Conservation (phyloP, 371 early-diverging fungal genomes). For the Mortierella polycephala region DNA sequence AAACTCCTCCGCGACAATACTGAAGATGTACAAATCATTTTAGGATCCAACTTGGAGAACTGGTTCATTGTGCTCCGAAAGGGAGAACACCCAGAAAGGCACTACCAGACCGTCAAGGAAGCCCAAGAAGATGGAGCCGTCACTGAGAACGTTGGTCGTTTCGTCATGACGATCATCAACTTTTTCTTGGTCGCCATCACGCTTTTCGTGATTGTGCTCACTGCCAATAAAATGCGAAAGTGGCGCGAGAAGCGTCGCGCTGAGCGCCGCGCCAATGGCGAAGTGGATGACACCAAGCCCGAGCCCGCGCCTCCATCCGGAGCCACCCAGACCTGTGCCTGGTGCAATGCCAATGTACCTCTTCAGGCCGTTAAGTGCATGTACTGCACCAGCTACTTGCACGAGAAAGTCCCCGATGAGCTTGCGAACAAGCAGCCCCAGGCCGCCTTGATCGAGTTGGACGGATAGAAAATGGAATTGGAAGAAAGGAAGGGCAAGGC, state of each 20-base stretch:
- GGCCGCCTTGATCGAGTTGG: conserved; percentile 42
- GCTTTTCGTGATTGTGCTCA: conserved; percentile 44
- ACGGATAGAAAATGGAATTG: conserved; percentile 15
- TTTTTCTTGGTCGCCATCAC: conserved; percentile 49
- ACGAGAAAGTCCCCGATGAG: conserved; percentile 55
- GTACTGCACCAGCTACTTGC: conserved; percentile 54
- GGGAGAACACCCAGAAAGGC: conserved; percentile 1
- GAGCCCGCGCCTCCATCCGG: conserved; percentile 36
- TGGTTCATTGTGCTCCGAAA: conserved; percentile 53
- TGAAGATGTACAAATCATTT: no score
- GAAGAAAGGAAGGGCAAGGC: neutral
- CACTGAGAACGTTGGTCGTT: conserved; percentile 56
- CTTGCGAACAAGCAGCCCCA: conserved; percentile 39
- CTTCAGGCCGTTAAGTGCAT: conserved; percentile 54
- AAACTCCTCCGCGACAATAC: no score
- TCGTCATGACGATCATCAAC: conserved; percentile 46
- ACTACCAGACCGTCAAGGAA: conserved; percentile 37
- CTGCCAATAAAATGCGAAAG: conserved; percentile 8
- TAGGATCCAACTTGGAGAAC: conserved; percentile 56
- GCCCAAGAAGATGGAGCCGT: conserved; percentile 57
- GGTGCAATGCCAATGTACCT: conserved; percentile 54
- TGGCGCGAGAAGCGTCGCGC: conserved; percentile 14
- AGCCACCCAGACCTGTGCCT: conserved; percentile 45
- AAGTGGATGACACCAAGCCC: conserved; percentile 33
- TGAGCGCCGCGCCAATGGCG: conserved; percentile 18